Evolutionary conservation across 257 asterid species (phyloP).

Genomic region (Haberlea rhodopensis): DNA sequence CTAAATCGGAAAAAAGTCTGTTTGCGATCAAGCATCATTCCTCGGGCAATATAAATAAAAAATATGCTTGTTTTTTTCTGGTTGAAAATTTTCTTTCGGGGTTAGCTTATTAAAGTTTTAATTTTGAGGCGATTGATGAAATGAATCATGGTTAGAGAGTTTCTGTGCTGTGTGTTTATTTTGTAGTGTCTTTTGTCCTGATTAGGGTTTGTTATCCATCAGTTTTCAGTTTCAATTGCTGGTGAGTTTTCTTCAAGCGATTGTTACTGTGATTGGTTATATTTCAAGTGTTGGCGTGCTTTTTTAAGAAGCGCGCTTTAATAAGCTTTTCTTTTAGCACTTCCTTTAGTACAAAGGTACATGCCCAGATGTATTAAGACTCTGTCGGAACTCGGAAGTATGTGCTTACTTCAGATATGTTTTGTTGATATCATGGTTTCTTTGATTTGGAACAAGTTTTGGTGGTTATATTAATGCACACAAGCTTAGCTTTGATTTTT

Average conservation of each 20-base stretch:
- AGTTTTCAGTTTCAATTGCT: neutral
- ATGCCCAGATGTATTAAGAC: neutral
- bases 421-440: neutral
- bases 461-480: neutral
- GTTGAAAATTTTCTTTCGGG: neutral
- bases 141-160: neutral
- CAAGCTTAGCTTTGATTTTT: neutral
- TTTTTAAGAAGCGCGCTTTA: neutral
- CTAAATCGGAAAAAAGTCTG: constrained; percentile 19
- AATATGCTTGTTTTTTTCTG: neutral
- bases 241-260: neutral
- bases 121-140: neutral
- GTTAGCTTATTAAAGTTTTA: neutral
- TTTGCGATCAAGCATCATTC: neutral
- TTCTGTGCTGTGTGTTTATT: neutral
- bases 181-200: no score
- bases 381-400: neutral
- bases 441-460: neutral
- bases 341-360: neutral
- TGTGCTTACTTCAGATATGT: neutral
- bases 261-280: neutral
- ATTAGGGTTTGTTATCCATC: no score
- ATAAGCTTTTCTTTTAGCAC: neutral
- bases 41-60: neutral
- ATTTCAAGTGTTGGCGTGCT: neutral